Conservation (phyloP, 2,329 filamentous ascomycete genomes). For the Alternaria metachromatica region DNA sequence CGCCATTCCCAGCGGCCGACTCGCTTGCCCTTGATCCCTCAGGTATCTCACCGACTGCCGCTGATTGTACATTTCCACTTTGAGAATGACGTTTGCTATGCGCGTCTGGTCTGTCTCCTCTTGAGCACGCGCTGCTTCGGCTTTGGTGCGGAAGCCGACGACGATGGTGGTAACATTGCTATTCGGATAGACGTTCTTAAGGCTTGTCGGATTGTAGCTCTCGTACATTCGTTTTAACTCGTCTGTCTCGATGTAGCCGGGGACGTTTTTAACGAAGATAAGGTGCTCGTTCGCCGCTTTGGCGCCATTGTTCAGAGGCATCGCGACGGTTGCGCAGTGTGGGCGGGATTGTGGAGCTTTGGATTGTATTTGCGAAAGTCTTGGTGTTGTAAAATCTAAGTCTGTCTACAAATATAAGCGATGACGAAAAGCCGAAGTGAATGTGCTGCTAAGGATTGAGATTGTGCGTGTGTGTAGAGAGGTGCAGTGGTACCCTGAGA, state of each 20-base stretch:
- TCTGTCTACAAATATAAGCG: neutral
- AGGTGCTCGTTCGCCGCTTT: conserved; percentile 15
- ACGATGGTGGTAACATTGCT: conserved; percentile 24
- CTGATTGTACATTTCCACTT: conserved; percentile 23
- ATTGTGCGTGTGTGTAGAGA: neutral
- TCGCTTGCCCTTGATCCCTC: conserved; percentile 1
- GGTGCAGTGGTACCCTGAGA: neutral
- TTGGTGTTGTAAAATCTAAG: neutral
- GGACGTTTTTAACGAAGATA: conserved; percentile 31
- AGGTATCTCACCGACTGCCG: conserved; percentile 16
- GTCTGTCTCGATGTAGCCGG: conserved; percentile 5
- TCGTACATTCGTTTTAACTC: conserved; percentile 9
- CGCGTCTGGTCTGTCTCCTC: conserved; percentile 11
- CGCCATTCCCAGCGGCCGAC: neutral
- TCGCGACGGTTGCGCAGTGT: neutral
- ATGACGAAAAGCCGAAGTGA: neutral
- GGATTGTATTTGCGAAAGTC: neutral
- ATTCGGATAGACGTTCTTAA: conserved; percentile 25
- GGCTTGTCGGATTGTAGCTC: conserved; percentile 15
- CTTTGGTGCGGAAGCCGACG: conserved; percentile 14
- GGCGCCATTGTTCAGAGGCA: neutral
- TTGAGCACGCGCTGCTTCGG: conserved; percentile 15
- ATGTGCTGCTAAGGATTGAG: neutral
- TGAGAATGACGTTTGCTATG: conserved; percentile 18
- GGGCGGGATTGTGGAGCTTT: neutral